phyloP scores from a whole-genome alignment of 2,329 filamentous ascomycete genomes.

The Colletotrichum tanaceti region DNA sequence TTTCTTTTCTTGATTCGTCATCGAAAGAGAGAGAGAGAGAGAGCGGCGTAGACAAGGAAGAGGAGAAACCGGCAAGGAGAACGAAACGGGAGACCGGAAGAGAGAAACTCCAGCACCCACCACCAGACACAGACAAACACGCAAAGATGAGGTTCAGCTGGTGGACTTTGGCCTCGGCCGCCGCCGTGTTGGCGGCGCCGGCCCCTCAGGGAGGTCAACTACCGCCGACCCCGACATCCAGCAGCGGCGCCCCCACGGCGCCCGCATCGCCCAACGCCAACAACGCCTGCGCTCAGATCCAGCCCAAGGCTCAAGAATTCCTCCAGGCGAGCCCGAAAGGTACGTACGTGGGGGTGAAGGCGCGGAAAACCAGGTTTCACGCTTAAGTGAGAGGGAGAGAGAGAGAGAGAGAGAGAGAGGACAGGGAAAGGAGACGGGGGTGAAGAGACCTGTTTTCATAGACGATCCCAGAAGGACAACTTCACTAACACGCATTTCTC shows the following conservation, averaged over 20 bases:
- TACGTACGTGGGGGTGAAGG: neutral
- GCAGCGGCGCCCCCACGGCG: slow-evolving; percentile 11
- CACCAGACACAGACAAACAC: too few relatives aligned
- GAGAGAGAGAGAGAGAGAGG: too few relatives aligned
- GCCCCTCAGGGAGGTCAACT: slow-evolving; percentile 20
- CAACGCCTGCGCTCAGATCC: slow-evolving; percentile 28
- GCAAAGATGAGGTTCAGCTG: slow-evolving; percentile 30
- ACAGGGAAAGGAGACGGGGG: too few relatives aligned
- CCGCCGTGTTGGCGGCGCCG: slow-evolving; percentile 30
- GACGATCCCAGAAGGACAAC: neutral
- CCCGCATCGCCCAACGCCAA: neutral
- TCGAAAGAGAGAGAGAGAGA: too few relatives aligned
- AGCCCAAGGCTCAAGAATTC: slow-evolving; percentile 13
- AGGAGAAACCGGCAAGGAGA: neutral
- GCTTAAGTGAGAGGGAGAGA: neutral
- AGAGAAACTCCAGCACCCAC: too few relatives aligned
- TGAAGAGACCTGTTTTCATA: too few relatives aligned
- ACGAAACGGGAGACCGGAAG: too few relatives aligned
- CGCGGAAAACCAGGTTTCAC: neutral
- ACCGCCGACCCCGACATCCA: slow-evolving; percentile 8
- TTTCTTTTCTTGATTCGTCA: neutral
- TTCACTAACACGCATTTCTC: neutral
- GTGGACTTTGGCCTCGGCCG: slow-evolving; percentile 34
- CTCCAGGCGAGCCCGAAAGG: slow-evolving; percentile 33
- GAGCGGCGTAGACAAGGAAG: neutral